These are phyloP conservation scores for Lactarius vividus DNA, from an alignment of 768 basidiomycete species.

Conservation along the genomic window DNA sequence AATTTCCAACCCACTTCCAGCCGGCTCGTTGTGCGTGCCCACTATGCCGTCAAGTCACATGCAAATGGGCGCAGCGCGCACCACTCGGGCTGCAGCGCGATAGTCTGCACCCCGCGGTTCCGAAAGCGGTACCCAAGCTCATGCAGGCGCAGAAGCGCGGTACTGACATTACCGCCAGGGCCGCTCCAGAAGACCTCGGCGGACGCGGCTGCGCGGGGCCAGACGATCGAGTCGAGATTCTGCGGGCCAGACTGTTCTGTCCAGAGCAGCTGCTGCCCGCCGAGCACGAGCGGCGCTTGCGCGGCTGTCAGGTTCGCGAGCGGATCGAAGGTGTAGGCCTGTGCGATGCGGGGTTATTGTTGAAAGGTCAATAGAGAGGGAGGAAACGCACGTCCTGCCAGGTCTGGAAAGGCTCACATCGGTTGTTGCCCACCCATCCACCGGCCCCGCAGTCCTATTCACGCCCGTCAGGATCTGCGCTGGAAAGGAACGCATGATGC, in stretches of 20 bases:
- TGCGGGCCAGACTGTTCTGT: slow-evolving; percentile 67
- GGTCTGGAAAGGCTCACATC: slow-evolving; percentile 78
- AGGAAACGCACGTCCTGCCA: slow-evolving; percentile 59
- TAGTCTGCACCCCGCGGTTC: slow-evolving; percentile 36
- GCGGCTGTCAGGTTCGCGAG: slow-evolving; percentile 47
- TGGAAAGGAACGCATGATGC: neutral
- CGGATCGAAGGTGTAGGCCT: slow-evolving; percentile 71
- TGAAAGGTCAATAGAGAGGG: neutral
- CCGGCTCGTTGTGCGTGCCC: neutral
- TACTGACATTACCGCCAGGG: slow-evolving; percentile 31
- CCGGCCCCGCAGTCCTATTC: slow-evolving; percentile 67
- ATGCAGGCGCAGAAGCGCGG: slow-evolving; percentile 63
- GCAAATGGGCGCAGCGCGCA: slow-evolving; percentile 39
- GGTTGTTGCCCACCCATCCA: slow-evolving; percentile 66
- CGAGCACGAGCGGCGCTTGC: slow-evolving; percentile 57
- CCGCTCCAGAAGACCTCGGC: slow-evolving; percentile 81
- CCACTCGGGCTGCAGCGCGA: slow-evolving; percentile 41
- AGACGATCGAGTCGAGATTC: slow-evolving; percentile 64
- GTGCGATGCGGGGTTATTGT: neutral
- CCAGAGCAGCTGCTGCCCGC: slow-evolving; percentile 73
- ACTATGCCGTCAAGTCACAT: slow-evolving; percentile 6
- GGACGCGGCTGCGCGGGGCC: slow-evolving; percentile 69
- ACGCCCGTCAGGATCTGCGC: neutral
- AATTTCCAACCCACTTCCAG: neutral
- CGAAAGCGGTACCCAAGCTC: slow-evolving; percentile 39